phyloP scores from a whole-genome alignment of 192 early-diverging fungal species.

The Funneliformis mosseae region DNA sequence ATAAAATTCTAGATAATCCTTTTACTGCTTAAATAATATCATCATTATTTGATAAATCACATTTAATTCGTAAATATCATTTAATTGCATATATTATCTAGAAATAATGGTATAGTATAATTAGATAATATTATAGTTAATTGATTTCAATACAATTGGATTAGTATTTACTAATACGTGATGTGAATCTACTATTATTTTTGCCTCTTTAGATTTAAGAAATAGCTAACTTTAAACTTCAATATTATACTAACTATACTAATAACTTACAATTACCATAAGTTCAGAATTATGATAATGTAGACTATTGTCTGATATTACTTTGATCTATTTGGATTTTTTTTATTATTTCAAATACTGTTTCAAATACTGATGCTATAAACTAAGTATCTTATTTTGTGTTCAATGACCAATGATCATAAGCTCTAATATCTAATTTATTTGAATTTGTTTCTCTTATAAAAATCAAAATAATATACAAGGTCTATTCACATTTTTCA shows the following conservation, averaged over 20 bases:
- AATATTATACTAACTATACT: background rate
- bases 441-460: background rate
- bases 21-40: too few relatives aligned
- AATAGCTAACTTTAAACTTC: background rate
- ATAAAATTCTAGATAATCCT: too few relatives aligned
- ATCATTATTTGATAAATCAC: too few relatives aligned
- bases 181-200: background rate
- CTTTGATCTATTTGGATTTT: conserved; percentile 7
- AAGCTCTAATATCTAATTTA: background rate
- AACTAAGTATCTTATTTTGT: background rate
- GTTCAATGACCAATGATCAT: background rate
- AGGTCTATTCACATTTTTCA: background rate
- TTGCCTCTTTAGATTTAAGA: background rate
- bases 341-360: background rate
- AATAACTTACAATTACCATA: background rate
- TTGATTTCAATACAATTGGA: too few relatives aligned
- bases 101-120: too few relatives aligned
- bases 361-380: background rate
- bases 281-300: background rate
- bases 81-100: too few relatives aligned
- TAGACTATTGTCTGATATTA: background rate
- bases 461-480: background rate
- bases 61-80: too few relatives aligned
- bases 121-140: too few relatives aligned
- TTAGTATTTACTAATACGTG: background rate